Percentiles rank a stretch among this genome's conserved stretches.
These are phyloP conservation scores for Fraxinus albicans DNA, from an alignment of 305 asterid genomes.

Conservation along the genomic window DNA sequence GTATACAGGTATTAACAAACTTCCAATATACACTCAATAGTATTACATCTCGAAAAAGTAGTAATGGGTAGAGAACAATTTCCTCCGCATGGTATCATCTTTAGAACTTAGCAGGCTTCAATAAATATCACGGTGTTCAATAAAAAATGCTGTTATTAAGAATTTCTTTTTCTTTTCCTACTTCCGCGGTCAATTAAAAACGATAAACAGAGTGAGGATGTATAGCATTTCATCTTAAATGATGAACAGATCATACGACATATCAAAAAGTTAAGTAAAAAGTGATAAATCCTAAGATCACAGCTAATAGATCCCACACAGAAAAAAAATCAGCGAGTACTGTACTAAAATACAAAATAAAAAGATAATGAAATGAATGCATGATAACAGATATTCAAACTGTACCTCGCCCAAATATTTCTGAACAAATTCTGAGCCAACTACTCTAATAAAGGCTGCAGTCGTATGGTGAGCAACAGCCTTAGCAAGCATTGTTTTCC, in stretches of 20 bases:
- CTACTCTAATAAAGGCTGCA: constrained; percentile 83
- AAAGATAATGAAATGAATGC: neutral
- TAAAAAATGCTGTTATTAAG: neutral
- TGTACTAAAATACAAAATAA: neutral
- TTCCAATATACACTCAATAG: neutral
- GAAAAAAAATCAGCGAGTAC: neutral
- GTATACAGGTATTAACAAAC: neutral
- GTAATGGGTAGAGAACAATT: neutral
- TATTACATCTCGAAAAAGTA: too few relatives aligned
- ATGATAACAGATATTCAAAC: neutral
- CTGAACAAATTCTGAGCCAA: constrained; percentile 87
- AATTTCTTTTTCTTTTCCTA: neutral
- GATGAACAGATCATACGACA: too few relatives aligned
- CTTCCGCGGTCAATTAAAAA: neutral
- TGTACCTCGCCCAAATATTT: constrained; percentile 90
- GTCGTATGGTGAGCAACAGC: constrained; percentile 89
- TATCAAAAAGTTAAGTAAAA: neutral
- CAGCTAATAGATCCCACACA: neutral
- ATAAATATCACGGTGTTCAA: neutral
- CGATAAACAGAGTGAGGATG: neutral
- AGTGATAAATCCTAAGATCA: neutral
- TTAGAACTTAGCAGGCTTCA: neutral
- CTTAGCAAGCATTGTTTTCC: constrained; percentile 93
- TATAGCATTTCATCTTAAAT: neutral
- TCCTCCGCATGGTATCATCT: neutral